Evolutionary conservation across 768 basidiomycete species (phyloP), one percentile per base, ranked within the genome.

Genomic region (Lentinula boryana): DNA sequence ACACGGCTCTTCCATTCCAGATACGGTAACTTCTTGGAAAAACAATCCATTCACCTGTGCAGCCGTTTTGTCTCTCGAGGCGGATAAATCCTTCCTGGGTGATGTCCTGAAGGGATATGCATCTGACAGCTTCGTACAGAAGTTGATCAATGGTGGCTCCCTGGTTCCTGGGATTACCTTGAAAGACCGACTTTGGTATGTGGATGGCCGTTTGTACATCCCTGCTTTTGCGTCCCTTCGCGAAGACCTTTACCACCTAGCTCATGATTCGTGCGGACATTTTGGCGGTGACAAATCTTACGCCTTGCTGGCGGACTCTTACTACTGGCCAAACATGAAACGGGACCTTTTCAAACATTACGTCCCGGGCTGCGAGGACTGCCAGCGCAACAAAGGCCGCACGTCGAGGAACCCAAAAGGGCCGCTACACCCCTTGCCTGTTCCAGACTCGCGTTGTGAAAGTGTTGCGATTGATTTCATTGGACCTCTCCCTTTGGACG

Each of bases 361-460:
- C 50, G 60, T 75, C 7, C 65, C 65, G 1, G 56, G 50, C 16
- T 66, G 67, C 43, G 35, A 54, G 0, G 56, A 64, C 0, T 77
- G 75, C 41, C 68, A 71, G 46, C 56, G 68, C 0, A 69, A 74
- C 64, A 76, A 77, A 56, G 52, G 62, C 0, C 50, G 33, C 0
- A 68, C 69, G 0, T 53, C 61, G 1, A 50, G 54, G 16, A 64
- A 65, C 35, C 10, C 35, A 4, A 32, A 64, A 0, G 67, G 70
- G 1, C 61, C 61, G 15, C 44, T 62, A 0, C 71, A 74, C 41
- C 68, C 69, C 0, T 44, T 68, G 0, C 63, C 67, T 1, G 55
- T 71, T 2, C 64, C 66, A 1, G 65, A 67, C 32, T 31, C 16
- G 0, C 35, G 58, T 15, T 59, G 64, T 0, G 52, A 64, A 3